Base-by-base conservation (phyloP, 805 yeast genomes). In the Barnettozyma pratensis region DNA sequence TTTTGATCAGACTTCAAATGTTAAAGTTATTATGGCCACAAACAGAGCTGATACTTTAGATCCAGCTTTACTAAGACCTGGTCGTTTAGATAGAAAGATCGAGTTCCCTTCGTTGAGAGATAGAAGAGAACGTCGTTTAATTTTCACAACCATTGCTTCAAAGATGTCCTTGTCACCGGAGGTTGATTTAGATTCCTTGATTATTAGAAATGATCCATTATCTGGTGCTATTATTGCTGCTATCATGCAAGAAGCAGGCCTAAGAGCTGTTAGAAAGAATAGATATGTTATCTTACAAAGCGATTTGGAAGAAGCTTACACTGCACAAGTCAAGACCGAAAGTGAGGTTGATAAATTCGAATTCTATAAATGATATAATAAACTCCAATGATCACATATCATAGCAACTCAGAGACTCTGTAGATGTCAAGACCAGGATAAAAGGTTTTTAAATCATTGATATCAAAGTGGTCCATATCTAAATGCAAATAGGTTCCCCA, bases 171-270 rank as follows among this genome's bases (percentile, higher is more conserved):
- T 94, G 57, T 96, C 99, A 4, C 99, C 99, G 28, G 99, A 94
- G 70, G 96, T 82, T 45, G 99, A 94, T 67, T 77, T 94, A 60
- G 99, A 95, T 70, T 85, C 97, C 26, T 78, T 94, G 59, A 92
- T 94, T 58, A 81, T 90, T 60, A 85, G 99, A 69, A 94, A 94
- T 65, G 99, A 94, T 66, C 96, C 99, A 38, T 74, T 95, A 50
- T 88, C 97, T 36, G 99, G 99, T 64, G 99, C 96, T 10, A 80
- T 92, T 49, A 94, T 94, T 64, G 98, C 99, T 12, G 99, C 99
- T 14, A 92, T 94, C 58, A 94, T 94, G 99, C 99, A 94, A 77
- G 99, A 95, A 72, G 99, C 99, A 30, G 99, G 99, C 57, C 78
- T 94, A 58, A 82, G 99, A 59, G 99, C 99, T 2, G 98, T 94